Conservation (phyloP, 495 filamentous ascomycete genomes). For the Penicillium mononematosum region DNA sequence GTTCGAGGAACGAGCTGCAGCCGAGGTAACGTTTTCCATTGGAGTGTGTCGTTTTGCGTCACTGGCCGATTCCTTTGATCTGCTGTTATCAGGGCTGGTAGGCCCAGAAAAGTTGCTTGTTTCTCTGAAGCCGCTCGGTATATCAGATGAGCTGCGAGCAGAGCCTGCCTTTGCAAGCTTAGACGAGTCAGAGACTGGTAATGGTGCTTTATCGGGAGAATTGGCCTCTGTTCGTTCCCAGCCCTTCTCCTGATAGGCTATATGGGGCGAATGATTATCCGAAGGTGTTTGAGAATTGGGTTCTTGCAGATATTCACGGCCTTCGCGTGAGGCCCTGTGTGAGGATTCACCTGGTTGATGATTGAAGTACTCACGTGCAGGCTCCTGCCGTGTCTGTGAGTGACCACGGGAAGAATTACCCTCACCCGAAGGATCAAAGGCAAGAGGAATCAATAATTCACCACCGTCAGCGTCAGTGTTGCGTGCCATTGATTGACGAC, state of each 20-base stretch:
- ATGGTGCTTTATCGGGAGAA: constrained; percentile 59
- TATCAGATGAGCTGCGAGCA: constrained; percentile 63
- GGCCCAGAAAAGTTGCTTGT: constrained; percentile 36
- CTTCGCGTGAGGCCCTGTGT: constrained; percentile 20
- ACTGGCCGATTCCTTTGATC: constrained; percentile 20
- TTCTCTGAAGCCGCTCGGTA: constrained; percentile 31
- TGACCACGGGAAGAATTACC: constrained; percentile 45
- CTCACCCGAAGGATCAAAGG: constrained; percentile 74
- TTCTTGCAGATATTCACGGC: constrained; percentile 19
- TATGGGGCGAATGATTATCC: constrained; percentile 68
- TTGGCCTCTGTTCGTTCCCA: constrained; percentile 54
- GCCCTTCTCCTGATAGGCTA: constrained; percentile 86
- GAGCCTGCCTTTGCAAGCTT: constrained; percentile 60
- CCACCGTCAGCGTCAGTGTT: constrained; percentile 63
- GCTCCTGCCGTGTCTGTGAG: constrained; percentile 28
- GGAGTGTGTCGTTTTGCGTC: constrained; percentile 14
- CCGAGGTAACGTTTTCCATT: constrained; percentile 30
- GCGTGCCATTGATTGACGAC: constrained; percentile 66
- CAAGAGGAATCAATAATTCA: constrained; percentile 86
- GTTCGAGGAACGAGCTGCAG: constrained; percentile 37
- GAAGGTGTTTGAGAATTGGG: constrained; percentile 21
- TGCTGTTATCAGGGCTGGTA: constrained; percentile 36
- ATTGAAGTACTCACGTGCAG: constrained; percentile 35
- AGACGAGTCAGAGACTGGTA: constrained; percentile 52
- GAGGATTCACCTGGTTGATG: constrained; percentile 26